These are phyloP conservation scores for Funneliformis caledonium DNA, from an alignment of 371 early-diverging fungal species.

Conservation along the genomic window DNA sequence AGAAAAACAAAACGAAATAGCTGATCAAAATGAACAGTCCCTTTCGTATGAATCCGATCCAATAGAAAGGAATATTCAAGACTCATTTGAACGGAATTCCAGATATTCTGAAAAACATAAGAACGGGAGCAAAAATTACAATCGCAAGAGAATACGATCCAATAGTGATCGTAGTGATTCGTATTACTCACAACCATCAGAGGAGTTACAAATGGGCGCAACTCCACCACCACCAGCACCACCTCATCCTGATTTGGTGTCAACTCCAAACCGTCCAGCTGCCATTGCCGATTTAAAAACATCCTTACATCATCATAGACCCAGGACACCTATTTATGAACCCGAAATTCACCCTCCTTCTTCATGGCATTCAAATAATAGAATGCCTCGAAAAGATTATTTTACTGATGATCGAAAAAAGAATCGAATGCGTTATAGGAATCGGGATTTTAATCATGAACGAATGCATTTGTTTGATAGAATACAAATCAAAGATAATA, in stretches of 20 bases:
- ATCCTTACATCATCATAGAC: neutral
- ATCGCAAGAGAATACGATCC: slow-evolving; percentile 19
- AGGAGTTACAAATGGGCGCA: neutral
- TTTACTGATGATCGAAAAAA: slow-evolving; percentile 2
- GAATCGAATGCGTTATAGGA: slow-evolving; percentile 9
- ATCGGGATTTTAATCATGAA: neutral
- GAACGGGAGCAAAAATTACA: neutral
- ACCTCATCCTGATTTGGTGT: slow-evolving; percentile 4
- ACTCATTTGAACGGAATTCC: neutral
- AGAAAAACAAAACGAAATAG: slow-evolving; percentile 5
- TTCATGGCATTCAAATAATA: neutral
- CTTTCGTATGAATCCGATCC: neutral
- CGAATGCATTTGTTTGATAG: neutral
- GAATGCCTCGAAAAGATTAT: slow-evolving; percentile 16
- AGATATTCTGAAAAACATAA: slow-evolving; percentile 8
- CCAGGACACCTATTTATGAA: slow-evolving; percentile 1
- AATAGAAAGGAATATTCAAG: neutral
- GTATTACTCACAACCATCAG: slow-evolving; percentile 18
- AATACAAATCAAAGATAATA: neutral
- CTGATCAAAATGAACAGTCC: slow-evolving; percentile 7
- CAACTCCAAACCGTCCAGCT: slow-evolving; percentile 13
- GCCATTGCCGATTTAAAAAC: neutral
- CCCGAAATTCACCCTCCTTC: neutral
- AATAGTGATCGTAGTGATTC: neutral
- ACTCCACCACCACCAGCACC: neutral